Conservation (phyloP, 2,329 filamentous ascomycete genomes). For the Zasmidium citrigriseum region DNA sequence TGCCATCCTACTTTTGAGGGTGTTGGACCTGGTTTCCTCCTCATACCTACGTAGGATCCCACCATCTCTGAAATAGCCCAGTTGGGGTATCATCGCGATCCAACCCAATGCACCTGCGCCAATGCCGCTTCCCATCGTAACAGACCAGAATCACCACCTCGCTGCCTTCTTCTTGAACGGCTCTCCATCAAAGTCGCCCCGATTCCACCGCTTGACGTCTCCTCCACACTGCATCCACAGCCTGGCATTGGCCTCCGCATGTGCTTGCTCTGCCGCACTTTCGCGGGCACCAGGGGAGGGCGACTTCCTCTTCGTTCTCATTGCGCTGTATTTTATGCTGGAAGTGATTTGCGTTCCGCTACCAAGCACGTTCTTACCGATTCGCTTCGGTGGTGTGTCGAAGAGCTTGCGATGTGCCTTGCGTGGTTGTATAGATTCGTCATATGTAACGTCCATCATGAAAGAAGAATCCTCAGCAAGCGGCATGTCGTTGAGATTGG, state of each 20-base stretch:
- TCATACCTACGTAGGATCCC: not conserved
- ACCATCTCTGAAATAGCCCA: not conserved
- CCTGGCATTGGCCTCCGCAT: slow-evolving; percentile 25
- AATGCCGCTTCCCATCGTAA: no score
- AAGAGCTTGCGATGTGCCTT: slow-evolving; percentile 21
- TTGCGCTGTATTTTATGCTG: not conserved
- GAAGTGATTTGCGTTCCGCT: not conserved
- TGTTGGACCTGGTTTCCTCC: not conserved
- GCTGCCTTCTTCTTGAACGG: slow-evolving; percentile 30
- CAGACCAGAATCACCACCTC: slow-evolving; percentile 28
- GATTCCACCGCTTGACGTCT: slow-evolving; percentile 37
- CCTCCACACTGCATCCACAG: slow-evolving; percentile 35
- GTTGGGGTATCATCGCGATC: not conserved
- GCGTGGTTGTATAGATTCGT: slow-evolving; percentile 26
- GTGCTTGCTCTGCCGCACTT: slow-evolving; percentile 15
- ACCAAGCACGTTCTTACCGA: slow-evolving; percentile 6
- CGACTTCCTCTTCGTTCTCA: slow-evolving; percentile 12
- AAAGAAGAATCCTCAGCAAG: slow-evolving; percentile 30
- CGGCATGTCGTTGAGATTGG: slow-evolving; percentile 24
- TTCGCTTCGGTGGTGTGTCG: slow-evolving; percentile 9
- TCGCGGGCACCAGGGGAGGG: slow-evolving; percentile 20
- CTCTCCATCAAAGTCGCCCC: slow-evolving; percentile 36
- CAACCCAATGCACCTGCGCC: not conserved
- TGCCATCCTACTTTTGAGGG: not conserved
- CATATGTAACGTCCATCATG: slow-evolving; percentile 14